Evolutionary conservation across 2,329 filamentous ascomycete species (phyloP), one percentile per base, ranked within the genome.

Genomic region (Corinectria fuckeliana): DNA sequence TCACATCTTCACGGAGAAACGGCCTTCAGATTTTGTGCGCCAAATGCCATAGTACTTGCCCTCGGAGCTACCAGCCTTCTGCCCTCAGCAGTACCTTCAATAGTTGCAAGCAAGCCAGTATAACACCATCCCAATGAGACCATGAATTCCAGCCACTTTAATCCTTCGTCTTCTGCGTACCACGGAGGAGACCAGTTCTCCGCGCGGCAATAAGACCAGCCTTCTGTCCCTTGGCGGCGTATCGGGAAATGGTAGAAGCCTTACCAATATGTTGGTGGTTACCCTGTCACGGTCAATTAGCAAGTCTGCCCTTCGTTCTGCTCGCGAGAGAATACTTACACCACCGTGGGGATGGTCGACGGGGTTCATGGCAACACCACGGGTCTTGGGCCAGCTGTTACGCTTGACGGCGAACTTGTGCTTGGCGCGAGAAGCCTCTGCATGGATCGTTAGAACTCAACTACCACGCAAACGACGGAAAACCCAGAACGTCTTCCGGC

Each of bases 321-420:
- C 5, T 14, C 6, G 25, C 3, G 41, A 5, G 56, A 47, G 48
- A 49, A 58, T 74, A 86, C 84, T 75, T 86, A 86, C 85, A 92
- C 90, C 91, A 91, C 91, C 91, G 90, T 95, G 91, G 82, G 91
- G 91, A 89, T 99, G 95, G 85, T 99, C 95, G 78, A 99, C 95
- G 77, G 95, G 95, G 87, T 99, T 99, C 95, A 99, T 99, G 84
- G 95, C 95, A 90, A 99, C 95, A 97, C 95, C 95, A 95, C 95
- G 94, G 88, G 95, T 99, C 92, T 96, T 97, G 85, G 95, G 95
- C 95, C 95, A 99, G 80, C 89, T 94, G 92, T 99, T 98, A 81
- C 95, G 93, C 93, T 99, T 99, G 86, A 97, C 96, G 75, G 93
- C 93, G 86, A 97, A 99, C 91, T 99, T 99, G 82, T 98, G 94